Evolutionary conservation across 306 rosid genomes (phyloP), one percentile per base, ranked within the genome.

Genomic region (Quercus variabilis): DNA sequence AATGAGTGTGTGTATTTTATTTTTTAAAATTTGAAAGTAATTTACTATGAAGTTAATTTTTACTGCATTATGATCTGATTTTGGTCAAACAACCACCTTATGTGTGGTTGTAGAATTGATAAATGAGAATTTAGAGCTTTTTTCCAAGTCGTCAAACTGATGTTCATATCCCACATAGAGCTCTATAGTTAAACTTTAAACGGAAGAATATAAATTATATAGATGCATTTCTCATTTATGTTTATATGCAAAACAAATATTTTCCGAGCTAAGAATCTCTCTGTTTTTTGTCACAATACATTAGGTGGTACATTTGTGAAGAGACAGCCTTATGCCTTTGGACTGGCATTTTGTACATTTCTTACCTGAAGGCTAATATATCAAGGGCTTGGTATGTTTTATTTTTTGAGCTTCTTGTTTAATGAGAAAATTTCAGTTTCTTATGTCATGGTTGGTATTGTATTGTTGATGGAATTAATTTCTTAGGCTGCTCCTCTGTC

Each of bases 271-370:
- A 18, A 43, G 23, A 51, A 71, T 35, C 35, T 73, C 62, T 71
- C 81, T 76, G 75, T 23, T 81, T 82, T 81, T 46, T 84, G 64
- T 78, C 58, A 31, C 72, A 81, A 76, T 78, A 72, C 78, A 71
- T 1, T 82, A 96, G 99, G 99, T 96, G 99, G 99, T 96, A 91
- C 81, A 87, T 96, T 73, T 92, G 85, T 80, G 94, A 86, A 83
- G 99, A 96, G 88, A 87, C 99, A 62, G 92, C 94, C 81, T 69
- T 96, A 82, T 85, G 98, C 92, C 78, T 96, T 57, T 96, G 99
- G 99, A 96, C 96, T 25, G 92, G 90, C 28, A 30, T 93, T 82
- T 86, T 87, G 82, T 96, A 90, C 79, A 88, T 96, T 85, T 77
- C 90, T 41, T 89, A 83, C 93, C 86, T 96, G 90, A 87, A 87